Percentiles rank a stretch among this genome's conserved stretches.
Evolutionary conservation across 441 rosid genomes (phyloP).

Genomic region (Euphorbia schlechtendalii): DNA sequence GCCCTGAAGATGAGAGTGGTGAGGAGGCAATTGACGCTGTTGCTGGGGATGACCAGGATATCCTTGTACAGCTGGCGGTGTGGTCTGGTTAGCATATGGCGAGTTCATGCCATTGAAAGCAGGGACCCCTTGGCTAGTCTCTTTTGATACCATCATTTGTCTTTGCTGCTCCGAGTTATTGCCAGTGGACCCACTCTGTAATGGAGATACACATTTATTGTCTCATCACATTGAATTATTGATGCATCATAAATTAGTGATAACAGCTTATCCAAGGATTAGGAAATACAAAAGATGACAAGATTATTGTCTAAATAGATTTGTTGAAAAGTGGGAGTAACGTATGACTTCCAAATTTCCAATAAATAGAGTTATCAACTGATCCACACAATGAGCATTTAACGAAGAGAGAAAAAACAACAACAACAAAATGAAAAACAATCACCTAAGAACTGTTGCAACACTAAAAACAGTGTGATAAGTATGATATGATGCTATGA

Average conservation of each 20-base stretch:
- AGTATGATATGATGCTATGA: too few species aligned
- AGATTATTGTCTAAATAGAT: too few species aligned
- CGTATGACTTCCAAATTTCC: neutral
- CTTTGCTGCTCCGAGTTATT: conserved; percentile 48
- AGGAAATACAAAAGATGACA: too few species aligned
- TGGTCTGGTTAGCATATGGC: conserved; percentile 63
- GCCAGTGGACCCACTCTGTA: conserved; percentile 42
- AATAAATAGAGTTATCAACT: neutral
- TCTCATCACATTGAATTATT: neutral
- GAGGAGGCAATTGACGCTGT: conserved; percentile 62
- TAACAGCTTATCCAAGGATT: too few species aligned
- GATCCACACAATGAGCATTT: neutral
- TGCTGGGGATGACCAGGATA: conserved; percentile 69
- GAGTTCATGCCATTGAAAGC: conserved; percentile 64
- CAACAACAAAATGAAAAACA: neutral
- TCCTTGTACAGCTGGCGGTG: conserved; percentile 58
- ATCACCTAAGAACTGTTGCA: neutral
- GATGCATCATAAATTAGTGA: too few species aligned
- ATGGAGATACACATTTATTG: conserved; percentile 4
- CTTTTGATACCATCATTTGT: conserved; percentile 52
- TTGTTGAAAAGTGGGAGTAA: neutral
- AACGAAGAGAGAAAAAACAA: neutral
- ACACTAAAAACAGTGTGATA: neutral
- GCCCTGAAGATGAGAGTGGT: conserved; percentile 68
- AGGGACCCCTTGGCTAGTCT: conserved; percentile 48